Evolutionary conservation across 2,329 filamentous ascomycete species (phyloP), one percentile per base, ranked within the genome.

Genomic region (Helminthosporium solani): DNA sequence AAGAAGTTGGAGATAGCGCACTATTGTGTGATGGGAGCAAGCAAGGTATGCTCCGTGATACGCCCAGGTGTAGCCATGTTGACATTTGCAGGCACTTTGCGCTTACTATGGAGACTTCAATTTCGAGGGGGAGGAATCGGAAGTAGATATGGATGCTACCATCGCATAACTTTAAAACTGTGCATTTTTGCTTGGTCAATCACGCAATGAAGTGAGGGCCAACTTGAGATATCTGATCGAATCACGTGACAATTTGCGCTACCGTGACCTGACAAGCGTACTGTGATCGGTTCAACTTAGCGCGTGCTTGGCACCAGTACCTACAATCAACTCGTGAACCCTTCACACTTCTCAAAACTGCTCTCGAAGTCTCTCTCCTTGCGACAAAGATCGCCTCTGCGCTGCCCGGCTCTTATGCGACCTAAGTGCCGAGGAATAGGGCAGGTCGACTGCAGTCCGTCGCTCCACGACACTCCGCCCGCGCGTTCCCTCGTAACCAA

Each of bases 11-110:
- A 70, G 42, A 66, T 70, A 14, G 63, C 68, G 4, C 94, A 99
- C 73, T 97, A 97, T 67, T 96, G 91, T 64, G 88, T 95, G 74
- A 79, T 87, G 58, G 90, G 90, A 11, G 88, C 88, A 6, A 96
- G 91, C 70, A 96, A 96, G 72, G 87, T 86, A 43, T 70, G 58
- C 38, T 14, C 20, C 19, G 33, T 27, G 15, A 19, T 12, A 48
- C 6, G 18, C 27, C 18, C n/a, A 21, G n/a, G 14, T 31, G 11
- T 28, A 21, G 38, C 25, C 7, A 19, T 33, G 9, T 41, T 63
- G 7, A 60, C 28, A 23, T 27, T 9, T 7, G 7, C 19, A 74
- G 71, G 81, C 81, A 18, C 64, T 85, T 21, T 84, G 81, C 67
- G 75, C 78, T 18, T 85, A 78, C 56, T 79, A 80, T 55, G 81